Base-by-base conservation (phyloP, 2,329 filamentous ascomycete genomes). In the Phaeosphaeria sp. region DNA sequence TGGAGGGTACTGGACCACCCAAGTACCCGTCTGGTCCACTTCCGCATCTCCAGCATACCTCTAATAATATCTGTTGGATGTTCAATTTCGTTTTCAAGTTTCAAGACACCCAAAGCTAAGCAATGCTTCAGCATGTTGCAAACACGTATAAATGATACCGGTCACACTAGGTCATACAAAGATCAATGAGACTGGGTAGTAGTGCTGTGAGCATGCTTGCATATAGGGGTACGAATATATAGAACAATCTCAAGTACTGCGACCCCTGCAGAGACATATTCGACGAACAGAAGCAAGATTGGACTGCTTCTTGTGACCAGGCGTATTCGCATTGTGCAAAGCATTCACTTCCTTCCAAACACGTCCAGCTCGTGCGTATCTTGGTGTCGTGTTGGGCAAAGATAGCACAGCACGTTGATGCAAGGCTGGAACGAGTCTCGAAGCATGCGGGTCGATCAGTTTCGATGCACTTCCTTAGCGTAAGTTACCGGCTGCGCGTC, bases 381-480 rank as follows among this genome's bases (percentile, higher is more conserved):
- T 30, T 11, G 25, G 8, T 13, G 30, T 36, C 30, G 11, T 36
- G 30, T 36, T 36, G 30, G 8, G 30, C 30, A 6, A 36, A 15
- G n/a, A 39, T 39, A 15, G 6, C 3, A 3, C 6, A n/a, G 15
- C 17, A 58, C 64, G 65, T 61, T 68, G 64, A 61, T 52, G 57
- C 58, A 56, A 51, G 54, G 56, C 36, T 39, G 36, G 36, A 36
- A 39, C 36, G 55, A 53, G 53, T 58, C 21, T 46, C 44, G 47
- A 45, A 27, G 30, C 30, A 36, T 54, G 52, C 25, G 39, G 51
- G 66, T 64, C 67, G 66, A 71, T 65, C 63, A 60, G 57, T 57
- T 71, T 71, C 67, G 57, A 71, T 62, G 33, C 25, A 39, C 39
- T 25, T 68, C 69, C 63, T 57, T 60, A 55, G 60, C 56, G 51